Evolutionary conservation across 2,329 filamentous ascomycete genomes (phyloP).

Genomic region (Coniochaeta sp.): DNA sequence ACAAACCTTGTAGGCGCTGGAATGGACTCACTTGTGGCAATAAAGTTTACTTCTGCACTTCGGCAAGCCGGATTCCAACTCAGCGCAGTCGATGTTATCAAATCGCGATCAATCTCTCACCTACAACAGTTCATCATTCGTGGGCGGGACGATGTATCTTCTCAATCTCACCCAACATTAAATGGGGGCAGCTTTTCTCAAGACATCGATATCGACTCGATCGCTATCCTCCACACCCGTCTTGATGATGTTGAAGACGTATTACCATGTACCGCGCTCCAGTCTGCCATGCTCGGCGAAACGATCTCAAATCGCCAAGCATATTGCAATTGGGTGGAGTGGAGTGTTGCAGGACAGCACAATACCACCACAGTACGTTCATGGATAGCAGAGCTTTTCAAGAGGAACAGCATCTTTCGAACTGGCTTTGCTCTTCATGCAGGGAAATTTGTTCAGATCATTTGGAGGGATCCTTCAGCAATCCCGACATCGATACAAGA

Average conservation of each 20-base stretch:
- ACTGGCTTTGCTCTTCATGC: constrained; percentile 61
- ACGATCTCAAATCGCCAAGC: constrained; percentile 49
- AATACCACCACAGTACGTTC: constrained; percentile 30
- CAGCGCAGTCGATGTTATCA: constrained; percentile 55
- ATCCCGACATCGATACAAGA: constrained; percentile 34
- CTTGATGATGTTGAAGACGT: constrained; percentile 37
- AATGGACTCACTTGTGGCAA: constrained; percentile 33
- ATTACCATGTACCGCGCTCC: constrained; percentile 62
- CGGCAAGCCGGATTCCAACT: constrained; percentile 47
- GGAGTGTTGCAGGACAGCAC: constrained; percentile 42
- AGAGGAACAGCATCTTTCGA: constrained; percentile 59
- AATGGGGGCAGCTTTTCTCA: neutral
- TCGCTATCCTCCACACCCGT: constrained; percentile 10
- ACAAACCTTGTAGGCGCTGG: constrained; percentile 24
- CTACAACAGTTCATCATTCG: constrained; percentile 12
- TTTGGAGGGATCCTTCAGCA: constrained; percentile 47
- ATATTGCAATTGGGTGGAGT: constrained; percentile 73
- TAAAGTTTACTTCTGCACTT: constrained; percentile 54
- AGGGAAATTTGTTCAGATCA: constrained; percentile 51
- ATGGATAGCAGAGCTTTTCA: constrained; percentile 42
- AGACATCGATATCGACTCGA: neutral
- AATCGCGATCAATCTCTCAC: constrained; percentile 34
- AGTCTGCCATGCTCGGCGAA: constrained; percentile 74
- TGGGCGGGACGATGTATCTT: neutral
- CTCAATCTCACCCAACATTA: constrained; percentile 4